Conservation (phyloP, 805 yeast species). For the Teunomyces pallodes region DNA sequence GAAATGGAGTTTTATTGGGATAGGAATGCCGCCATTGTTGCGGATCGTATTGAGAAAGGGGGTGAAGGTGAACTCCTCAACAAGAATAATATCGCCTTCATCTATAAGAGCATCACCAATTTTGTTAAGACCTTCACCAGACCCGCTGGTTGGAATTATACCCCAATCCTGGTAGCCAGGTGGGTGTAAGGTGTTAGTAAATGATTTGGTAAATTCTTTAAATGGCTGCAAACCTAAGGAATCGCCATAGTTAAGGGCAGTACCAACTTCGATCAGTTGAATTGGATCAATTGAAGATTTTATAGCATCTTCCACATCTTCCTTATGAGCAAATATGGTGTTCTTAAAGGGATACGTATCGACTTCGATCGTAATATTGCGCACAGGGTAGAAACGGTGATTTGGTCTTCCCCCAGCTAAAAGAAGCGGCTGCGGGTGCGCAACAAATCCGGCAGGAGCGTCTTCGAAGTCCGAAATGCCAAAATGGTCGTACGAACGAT, state of each 20-base stretch:
- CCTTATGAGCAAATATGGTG: constrained; percentile 3
- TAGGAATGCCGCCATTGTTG: constrained; percentile 3
- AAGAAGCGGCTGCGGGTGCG: constrained; percentile 8
- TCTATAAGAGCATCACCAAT: constrained; percentile 5
- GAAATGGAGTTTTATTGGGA: constrained; percentile 3
- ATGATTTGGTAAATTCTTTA: background rate
- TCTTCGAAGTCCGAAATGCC: background rate
- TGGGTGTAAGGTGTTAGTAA: background rate
- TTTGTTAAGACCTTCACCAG: constrained; percentile 7
- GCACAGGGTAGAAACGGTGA: constrained; percentile 8
- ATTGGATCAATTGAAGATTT: too few species aligned
- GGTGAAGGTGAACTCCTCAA: constrained; percentile 8
- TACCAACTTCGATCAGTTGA: background rate
- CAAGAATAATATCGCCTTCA: constrained; percentile 5
- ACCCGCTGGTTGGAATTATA: constrained; percentile 3
- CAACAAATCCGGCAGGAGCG: constrained; percentile 7
- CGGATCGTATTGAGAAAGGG: constrained; percentile 3
- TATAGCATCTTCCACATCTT: background rate
- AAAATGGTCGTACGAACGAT: constrained; percentile 7
- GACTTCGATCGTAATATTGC: constrained; percentile 5
- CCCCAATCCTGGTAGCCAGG: constrained; percentile 6
- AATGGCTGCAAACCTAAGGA: constrained; percentile 1
- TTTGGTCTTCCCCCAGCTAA: constrained; percentile 7
- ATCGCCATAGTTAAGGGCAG: constrained; percentile 5
- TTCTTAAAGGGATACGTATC: constrained; percentile 10